phyloP scores from a whole-genome alignment of 2,329 filamentous ascomycete species.

The Beauveria sp. region DNA sequence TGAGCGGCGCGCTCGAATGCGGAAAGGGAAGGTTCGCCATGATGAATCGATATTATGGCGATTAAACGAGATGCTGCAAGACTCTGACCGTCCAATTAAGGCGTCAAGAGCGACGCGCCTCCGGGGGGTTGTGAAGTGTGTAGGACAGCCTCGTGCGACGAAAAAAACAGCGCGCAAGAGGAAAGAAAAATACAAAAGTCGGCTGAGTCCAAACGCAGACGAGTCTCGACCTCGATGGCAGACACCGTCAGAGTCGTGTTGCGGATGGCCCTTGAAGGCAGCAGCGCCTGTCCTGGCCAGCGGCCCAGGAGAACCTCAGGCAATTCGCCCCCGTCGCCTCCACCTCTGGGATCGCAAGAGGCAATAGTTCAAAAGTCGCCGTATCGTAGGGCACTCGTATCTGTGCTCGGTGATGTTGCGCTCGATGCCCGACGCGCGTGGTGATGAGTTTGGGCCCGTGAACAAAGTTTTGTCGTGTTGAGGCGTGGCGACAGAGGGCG shows the following conservation, averaged over 20 bases:
- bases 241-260: constrained; percentile 23
- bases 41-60: constrained; percentile 31
- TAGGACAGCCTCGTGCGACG: background rate
- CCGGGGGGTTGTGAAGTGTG: background rate
- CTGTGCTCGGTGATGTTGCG: constrained; percentile 25
- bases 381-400: constrained; percentile 24
- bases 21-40: constrained; percentile 92
- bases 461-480: constrained; percentile 38
- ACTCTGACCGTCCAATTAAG: constrained; percentile 15
- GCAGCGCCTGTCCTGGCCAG: constrained; percentile 37
- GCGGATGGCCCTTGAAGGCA: constrained; percentile 33
- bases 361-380: constrained; percentile 30
- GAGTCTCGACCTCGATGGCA: constrained; percentile 17
- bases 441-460: constrained; percentile 33
- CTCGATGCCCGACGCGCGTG: constrained; percentile 47
- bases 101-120: constrained; percentile 13
- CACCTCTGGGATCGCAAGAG: constrained; percentile 30
- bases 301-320: constrained; percentile 41
- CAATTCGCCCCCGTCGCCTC: constrained; percentile 39
- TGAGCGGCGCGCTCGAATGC: constrained; percentile 90
- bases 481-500: constrained; percentile 31
- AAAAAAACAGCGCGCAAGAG: background rate
- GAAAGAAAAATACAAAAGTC: constrained; percentile 15
- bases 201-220: constrained; percentile 13
- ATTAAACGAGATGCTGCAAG: constrained; percentile 6